A percentile compares a stretch with the other conserved stretches of the same genome.
phyloP scores from a whole-genome alignment of 805 yeast genomes.

The Wickerhamiella spandovensis region DNA sequence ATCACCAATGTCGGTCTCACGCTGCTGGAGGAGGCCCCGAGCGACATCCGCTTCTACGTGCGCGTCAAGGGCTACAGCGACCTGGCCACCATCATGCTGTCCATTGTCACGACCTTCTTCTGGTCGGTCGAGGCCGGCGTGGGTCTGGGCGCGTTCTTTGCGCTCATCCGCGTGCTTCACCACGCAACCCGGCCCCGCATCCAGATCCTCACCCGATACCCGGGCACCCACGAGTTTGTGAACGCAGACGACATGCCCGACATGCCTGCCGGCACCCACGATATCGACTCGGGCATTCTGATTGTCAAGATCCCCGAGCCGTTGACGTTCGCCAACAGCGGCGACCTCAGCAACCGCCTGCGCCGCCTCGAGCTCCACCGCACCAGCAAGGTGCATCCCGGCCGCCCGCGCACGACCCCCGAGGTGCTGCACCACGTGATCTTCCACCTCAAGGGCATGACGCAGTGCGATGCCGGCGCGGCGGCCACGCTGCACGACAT shows the following conservation, averaged over 20 bases:
- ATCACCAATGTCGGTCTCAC: slow-evolving; percentile 67
- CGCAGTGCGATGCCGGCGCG: slow-evolving; percentile 66
- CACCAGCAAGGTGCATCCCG: slow-evolving; percentile 62
- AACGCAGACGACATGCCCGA: slow-evolving; percentile 54
- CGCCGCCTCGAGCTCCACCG: slow-evolving; percentile 66
- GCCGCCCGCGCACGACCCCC: slow-evolving; percentile 40
- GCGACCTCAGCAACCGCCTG: slow-evolving; percentile 56
- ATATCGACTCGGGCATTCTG: slow-evolving; percentile 49
- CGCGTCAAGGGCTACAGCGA: slow-evolving; percentile 66
- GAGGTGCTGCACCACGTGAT: slow-evolving; percentile 44
- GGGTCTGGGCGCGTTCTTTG: slow-evolving; percentile 71
- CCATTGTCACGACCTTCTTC: slow-evolving; percentile 48
- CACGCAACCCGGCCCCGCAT: slow-evolving; percentile 74
- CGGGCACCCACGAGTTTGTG: slow-evolving; percentile 46
- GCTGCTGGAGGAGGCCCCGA: slow-evolving; percentile 73
- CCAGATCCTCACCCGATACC: slow-evolving; percentile 63
- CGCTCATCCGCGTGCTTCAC: slow-evolving; percentile 63
- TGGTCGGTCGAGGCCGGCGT: slow-evolving; percentile 85
- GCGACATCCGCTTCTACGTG: slow-evolving; percentile 61
- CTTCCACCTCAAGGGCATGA: slow-evolving; percentile 73
- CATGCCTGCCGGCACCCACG: slow-evolving; percentile 1
- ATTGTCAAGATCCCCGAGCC: slow-evolving; percentile 81
- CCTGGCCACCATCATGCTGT: slow-evolving; percentile 50
- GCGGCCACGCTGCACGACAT: slow-evolving; percentile 56
- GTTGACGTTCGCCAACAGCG: slow-evolving; percentile 72